These are phyloP conservation scores for Fusarium buharicum DNA, from an alignment of 2,329 filamentous ascomycete species.

Conservation along the genomic window DNA sequence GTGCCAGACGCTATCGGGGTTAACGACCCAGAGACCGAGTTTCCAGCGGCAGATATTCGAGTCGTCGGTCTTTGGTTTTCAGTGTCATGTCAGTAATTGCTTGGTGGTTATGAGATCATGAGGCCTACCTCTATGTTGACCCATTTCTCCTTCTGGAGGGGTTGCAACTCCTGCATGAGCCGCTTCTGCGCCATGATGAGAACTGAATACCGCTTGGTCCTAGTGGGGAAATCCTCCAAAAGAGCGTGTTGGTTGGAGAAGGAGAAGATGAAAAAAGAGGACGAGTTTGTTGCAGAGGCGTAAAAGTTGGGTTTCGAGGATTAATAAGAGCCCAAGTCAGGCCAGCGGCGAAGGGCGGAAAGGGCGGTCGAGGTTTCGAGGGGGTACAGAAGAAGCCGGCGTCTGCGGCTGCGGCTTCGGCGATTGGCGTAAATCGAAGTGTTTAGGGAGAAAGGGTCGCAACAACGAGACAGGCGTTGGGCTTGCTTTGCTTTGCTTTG, in stretches of 20 bases:
- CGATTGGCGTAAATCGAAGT: conserved; percentile 21
- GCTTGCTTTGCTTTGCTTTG: no score
- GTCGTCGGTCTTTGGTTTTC: conserved; percentile 70
- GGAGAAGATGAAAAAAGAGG: not conserved
- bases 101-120: not conserved
- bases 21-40: conserved; percentile 89
- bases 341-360: conserved; percentile 39
- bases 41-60: conserved; percentile 90
- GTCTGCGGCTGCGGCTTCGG: conserved; percentile 37
- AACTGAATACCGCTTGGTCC: not conserved
- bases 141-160: conserved; percentile 90
- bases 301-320: conserved; percentile 24
- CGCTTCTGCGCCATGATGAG: conserved; percentile 70
- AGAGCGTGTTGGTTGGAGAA: conserved; percentile 11
- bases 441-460: conserved; percentile 16
- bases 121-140: conserved; percentile 83
- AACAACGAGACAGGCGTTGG: not conserved
- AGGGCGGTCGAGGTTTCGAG: conserved; percentile 42
- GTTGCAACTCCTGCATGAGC: conserved; percentile 87
- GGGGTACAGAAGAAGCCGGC: conserved; percentile 8
- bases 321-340: conserved; percentile 36
- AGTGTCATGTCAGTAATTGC: conserved; percentile 16
- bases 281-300: conserved; percentile 14
- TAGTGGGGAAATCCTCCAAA: conserved; percentile 9
- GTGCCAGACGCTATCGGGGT: conserved; percentile 90